Evolutionary conservation across 1,139 yeast genomes (phyloP).

Genomic region (Saccharomyces hybrid): DNA sequence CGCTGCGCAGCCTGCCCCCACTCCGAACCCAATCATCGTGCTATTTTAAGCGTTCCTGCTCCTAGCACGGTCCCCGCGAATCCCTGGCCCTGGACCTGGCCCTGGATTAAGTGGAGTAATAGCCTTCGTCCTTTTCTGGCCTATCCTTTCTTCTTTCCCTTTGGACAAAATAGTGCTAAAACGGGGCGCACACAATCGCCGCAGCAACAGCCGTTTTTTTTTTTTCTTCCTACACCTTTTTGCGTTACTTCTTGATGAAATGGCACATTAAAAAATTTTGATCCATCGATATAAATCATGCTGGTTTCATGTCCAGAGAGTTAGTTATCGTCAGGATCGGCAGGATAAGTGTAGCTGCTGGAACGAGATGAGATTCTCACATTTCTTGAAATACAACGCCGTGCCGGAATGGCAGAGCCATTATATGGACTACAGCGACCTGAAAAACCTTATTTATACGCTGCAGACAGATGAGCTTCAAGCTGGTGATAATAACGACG

Average conservation of each 20-base stretch:
- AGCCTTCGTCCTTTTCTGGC: neutral
- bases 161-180: neutral
- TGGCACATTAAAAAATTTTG: neutral
- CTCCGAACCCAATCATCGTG: too few relatives aligned
- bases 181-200: neutral
- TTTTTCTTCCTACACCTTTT: neutral
- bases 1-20: too few relatives aligned
- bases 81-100: neutral
- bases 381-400: constrained; percentile 63
- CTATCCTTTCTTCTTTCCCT: neutral
- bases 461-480: constrained; percentile 51
- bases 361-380: constrained; percentile 55
- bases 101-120: neutral
- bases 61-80: too few relatives aligned
- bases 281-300: neutral
- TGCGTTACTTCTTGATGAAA: neutral
- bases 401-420: constrained; percentile 74
- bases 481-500: constrained; percentile 17
- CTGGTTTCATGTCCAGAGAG: neutral
- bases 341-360: neutral
- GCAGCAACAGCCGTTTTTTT: neutral
- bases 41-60: too few relatives aligned
- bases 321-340: neutral
- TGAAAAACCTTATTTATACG: constrained; percentile 58
- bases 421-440: constrained; percentile 56